Evolutionary conservation across 2,329 filamentous ascomycete genomes (phyloP).

Genomic region (Aspergillus novoparasiticus): DNA sequence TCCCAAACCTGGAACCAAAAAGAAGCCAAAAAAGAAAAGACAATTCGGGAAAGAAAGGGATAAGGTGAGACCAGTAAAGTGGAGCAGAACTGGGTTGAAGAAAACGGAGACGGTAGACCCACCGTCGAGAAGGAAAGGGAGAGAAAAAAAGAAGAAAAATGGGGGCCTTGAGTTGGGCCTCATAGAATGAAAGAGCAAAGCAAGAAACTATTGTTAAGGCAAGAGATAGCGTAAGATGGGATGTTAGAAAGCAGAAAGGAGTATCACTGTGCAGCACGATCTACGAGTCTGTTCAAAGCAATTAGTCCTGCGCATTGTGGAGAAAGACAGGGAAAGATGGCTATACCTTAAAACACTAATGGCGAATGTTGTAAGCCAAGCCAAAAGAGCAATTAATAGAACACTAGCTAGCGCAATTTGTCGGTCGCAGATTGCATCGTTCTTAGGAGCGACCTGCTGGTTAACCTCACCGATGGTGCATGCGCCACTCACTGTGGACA

Average conservation of each 20-base stretch:
- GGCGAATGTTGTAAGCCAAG: constrained; percentile 89
- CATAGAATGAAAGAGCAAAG: neutral
- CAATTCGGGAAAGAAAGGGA: neutral
- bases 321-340: neutral
- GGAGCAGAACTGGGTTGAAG: neutral
- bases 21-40: neutral
- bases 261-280: constrained; percentile 30
- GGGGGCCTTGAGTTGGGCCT: neutral
- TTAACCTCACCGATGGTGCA: constrained; percentile 54
- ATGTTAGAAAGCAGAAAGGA: neutral
- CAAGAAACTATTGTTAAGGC: neutral
- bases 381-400: constrained; percentile 76
- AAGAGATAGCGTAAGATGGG: neutral
- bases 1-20: constrained; percentile 4
- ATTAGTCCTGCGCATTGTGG: constrained; percentile 28
- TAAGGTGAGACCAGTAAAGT: neutral
- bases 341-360: constrained; percentile 75
- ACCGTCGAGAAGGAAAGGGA: neutral
- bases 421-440: constrained; percentile 59
- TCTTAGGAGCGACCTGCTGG: constrained; percentile 34
- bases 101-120: neutral
- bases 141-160: neutral
- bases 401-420: constrained; percentile 76
- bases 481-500: constrained; percentile 64
- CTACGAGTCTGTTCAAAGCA: constrained; percentile 38